Evolutionary conservation across 352 stramenopile species (phyloP).

Genomic region (Thalassiosira allenii): DNA sequence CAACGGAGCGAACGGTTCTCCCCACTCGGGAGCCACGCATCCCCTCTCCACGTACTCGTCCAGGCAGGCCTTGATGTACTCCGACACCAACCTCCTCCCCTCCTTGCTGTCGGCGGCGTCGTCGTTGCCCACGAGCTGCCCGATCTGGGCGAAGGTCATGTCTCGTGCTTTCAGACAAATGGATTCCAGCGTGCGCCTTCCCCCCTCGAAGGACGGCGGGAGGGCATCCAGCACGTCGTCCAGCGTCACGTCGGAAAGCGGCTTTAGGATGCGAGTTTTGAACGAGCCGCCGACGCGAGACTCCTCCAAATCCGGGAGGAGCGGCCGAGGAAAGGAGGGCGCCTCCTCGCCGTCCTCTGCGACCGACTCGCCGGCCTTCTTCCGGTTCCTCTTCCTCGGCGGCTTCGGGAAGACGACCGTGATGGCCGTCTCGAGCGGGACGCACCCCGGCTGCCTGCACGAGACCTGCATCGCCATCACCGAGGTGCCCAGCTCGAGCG

Average conservation of each 20-base stretch:
- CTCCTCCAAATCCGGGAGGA: slow-evolving; percentile 70
- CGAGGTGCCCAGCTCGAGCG: slow-evolving; percentile 73
- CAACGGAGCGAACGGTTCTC: slow-evolving; percentile 55
- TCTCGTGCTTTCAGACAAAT: slow-evolving; percentile 73
- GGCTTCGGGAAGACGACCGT: slow-evolving; percentile 82
- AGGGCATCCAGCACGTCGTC: slow-evolving; percentile 84
- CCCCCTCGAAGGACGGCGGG: slow-evolving; percentile 74
- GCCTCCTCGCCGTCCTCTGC: background rate
- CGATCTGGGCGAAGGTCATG: slow-evolving; percentile 82
- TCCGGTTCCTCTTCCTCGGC: slow-evolving; percentile 26
- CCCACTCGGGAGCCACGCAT: slow-evolving; percentile 69
- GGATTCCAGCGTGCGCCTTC: slow-evolving; percentile 63
- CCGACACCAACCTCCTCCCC: slow-evolving; percentile 62
- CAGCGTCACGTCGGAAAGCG: slow-evolving; percentile 76
- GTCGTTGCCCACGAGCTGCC: slow-evolving; percentile 74
- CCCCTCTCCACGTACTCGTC: slow-evolving; percentile 73
- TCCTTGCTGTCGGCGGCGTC: slow-evolving; percentile 46
- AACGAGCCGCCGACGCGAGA: slow-evolving; percentile 68
- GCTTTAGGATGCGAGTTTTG: slow-evolving; percentile 85
- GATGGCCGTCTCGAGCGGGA: slow-evolving; percentile 83
- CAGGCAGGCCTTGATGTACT: slow-evolving; percentile 79
- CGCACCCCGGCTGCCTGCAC: slow-evolving; percentile 78
- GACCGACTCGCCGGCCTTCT: slow-evolving; percentile 11
- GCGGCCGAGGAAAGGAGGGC: slow-evolving; percentile 37
- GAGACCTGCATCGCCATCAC: slow-evolving; percentile 86